phyloP scores from a whole-genome alignment of 116 monocot genomes.

The Zostera marina region DNA sequence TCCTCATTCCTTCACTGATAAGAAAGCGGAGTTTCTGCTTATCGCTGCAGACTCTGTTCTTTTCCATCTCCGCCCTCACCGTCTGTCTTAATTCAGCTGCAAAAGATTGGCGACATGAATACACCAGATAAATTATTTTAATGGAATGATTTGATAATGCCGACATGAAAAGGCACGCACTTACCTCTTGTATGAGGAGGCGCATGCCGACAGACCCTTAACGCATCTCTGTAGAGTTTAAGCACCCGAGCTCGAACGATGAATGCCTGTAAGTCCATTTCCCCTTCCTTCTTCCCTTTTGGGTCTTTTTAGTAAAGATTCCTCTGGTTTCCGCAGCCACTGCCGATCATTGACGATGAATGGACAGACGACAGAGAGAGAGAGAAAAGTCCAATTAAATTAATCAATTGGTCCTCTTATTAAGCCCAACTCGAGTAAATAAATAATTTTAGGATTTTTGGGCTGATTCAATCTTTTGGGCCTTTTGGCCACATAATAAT shows the following conservation, averaged over 20 bases:
- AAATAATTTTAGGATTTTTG: too few relatives aligned
- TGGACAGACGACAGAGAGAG: too few relatives aligned
- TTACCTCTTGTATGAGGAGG: constrained; percentile 62
- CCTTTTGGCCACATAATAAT: too few relatives aligned
- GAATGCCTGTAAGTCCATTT: constrained; percentile 74
- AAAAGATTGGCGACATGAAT: neutral
- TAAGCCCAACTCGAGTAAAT: too few relatives aligned
- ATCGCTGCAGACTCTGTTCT: constrained; percentile 51
- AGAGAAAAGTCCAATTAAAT: too few relatives aligned
- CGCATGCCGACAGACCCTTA: constrained; percentile 37
- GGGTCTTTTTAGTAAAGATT: too few relatives aligned
- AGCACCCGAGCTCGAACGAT: constrained; percentile 63
- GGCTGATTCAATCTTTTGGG: too few relatives aligned
- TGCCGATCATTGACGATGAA: too few relatives aligned
- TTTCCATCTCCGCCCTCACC: constrained; percentile 68
- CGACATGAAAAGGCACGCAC: neutral
- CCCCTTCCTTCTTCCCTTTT: neutral
- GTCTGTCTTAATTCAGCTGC: constrained; percentile 56
- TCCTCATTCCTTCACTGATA: constrained; percentile 66
- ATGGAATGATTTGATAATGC: too few relatives aligned
- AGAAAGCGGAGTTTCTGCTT: constrained; percentile 63
- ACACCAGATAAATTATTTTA: too few relatives aligned
- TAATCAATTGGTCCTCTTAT: too few relatives aligned
- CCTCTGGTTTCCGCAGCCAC: too few relatives aligned
- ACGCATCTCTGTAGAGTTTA: constrained; percentile 67